Evolutionary conservation across 2,329 filamentous ascomycete genomes (phyloP), one percentile per base, ranked within the genome.

Genomic region (Teratosphaeria nubilosa): DNA sequence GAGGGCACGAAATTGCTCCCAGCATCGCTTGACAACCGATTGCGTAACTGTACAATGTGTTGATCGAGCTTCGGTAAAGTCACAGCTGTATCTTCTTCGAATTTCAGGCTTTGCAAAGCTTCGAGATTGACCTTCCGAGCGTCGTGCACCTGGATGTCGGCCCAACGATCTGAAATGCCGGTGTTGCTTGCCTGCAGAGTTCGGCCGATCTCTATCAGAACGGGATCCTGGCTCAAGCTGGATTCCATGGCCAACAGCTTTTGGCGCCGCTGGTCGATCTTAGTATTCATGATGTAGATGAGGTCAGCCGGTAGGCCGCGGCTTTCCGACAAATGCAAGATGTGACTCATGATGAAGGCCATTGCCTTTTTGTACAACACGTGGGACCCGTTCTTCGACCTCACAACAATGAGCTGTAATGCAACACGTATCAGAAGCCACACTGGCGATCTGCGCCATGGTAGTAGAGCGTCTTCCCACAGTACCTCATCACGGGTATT

Each of bases 401-500:
- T 60, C 2, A 31, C 14, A 2, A 87, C 72, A 7, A 79, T 74
- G 0, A 84, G 76, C 54, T 84, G 78, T 1, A 82, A 64, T 0
- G 77, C 74, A 1, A 88, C 83, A 0, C 84, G 80, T 4, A 88
- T 68, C 0, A 84, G 72, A 0, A 89, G 77, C 80, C 84, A 89
- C 55, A 81, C 77, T 0, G 86, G 78, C 1, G 78, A 79, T 41
- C 86, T 74, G 20, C 86, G 76, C 85, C 86, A 89, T 0, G 85
- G 85, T 0, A 74, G 66, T 0, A 76, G 69, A 0, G 76, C 61
- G 25, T 61, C 66, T 0, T 71, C 66, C 67, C 82, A 78, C 13
- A 75, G 76, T 0, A 86, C 78, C n/a, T 86, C 84, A 54, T 88
- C 86, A 0, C 82, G 76, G 0, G 87, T 77, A 1, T 79, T 75